A percentile compares a stretch with the other conserved stretches of the same genome.
Conservation (phyloP, 1,284 basidiomycete genomes). For the Trichosporon faecale region DNA sequence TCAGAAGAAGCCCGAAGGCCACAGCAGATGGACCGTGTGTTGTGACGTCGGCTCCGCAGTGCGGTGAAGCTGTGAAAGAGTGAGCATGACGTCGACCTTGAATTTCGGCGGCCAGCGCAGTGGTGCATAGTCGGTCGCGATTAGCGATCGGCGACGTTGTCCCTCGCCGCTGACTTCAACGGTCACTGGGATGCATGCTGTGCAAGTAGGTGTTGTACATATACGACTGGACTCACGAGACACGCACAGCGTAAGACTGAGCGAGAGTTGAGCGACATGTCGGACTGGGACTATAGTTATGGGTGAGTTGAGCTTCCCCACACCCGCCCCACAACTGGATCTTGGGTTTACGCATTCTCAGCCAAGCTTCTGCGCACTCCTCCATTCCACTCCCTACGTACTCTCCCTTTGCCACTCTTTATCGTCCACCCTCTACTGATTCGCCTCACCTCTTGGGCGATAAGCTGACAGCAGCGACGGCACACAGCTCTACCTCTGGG, state of each 20-base stretch:
- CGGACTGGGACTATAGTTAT: background rate
- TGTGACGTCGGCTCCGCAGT: background rate
- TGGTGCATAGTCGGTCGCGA: too few species aligned
- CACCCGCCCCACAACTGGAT: too few species aligned
- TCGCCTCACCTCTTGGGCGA: too few species aligned
- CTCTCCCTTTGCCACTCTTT: background rate
- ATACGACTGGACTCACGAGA: background rate
- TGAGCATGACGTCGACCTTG: background rate
- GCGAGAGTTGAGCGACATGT: background rate
- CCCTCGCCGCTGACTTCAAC: background rate
- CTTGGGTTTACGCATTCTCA: too few species aligned
- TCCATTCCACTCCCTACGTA: background rate
- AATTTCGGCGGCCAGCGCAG: too few species aligned
- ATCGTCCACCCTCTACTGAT: too few species aligned
- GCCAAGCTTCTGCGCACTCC: background rate
- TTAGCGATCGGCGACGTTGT: background rate
- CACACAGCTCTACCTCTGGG: conserved; percentile 50
- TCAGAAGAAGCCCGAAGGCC: too few species aligned
- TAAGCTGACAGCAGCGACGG: conserved; percentile 11
- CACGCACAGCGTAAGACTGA: background rate
- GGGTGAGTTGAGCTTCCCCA: background rate
- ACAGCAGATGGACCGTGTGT: too few species aligned
- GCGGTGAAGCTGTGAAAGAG: background rate
- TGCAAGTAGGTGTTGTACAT: background rate
- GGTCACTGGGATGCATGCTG: background rate